Conservation (phyloP, 371 early-diverging fungal species). For the Mortierella sp. region DNA sequence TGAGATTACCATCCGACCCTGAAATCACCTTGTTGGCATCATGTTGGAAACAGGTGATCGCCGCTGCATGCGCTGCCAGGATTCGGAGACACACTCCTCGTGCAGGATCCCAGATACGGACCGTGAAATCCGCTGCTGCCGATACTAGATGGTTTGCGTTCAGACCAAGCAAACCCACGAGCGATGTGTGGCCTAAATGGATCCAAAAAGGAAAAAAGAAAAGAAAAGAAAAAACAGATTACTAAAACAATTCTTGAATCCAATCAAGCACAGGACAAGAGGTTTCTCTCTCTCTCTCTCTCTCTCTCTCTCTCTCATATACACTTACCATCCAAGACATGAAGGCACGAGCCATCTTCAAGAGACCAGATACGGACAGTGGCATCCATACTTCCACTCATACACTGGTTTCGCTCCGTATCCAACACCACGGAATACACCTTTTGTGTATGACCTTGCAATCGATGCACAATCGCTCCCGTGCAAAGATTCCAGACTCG, state of each 20-base stretch:
- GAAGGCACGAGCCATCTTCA: slow-evolving; percentile 81
- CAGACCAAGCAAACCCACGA: slow-evolving; percentile 93
- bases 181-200: slow-evolving; percentile 84
- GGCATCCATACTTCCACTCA: slow-evolving; percentile 97
- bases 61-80: slow-evolving; percentile 78
- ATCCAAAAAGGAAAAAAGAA: background rate
- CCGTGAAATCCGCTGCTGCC: slow-evolving; percentile 95
- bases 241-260: background rate
- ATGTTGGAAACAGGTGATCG: slow-evolving; percentile 96
- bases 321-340: slow-evolving; percentile 73
- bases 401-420: slow-evolving; percentile 83
- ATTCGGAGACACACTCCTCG: slow-evolving; percentile 75
- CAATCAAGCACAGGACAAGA: background rate
- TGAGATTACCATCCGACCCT: slow-evolving; percentile 94
- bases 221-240: background rate
- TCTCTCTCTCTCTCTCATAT: no score
- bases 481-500: slow-evolving; percentile 92
- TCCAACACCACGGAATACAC: slow-evolving; percentile 94
- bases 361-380: slow-evolving; percentile 97
- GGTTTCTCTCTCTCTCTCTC: no score
- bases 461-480: slow-evolving; percentile 73
- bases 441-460: slow-evolving; percentile 90
- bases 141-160: slow-evolving; percentile 86
- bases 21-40: slow-evolving; percentile 90
- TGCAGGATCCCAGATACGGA: slow-evolving; percentile 94